phyloP scores from a whole-genome alignment of 1,284 basidiomycete genomes.

The Phellinidium pouzarii region DNA sequence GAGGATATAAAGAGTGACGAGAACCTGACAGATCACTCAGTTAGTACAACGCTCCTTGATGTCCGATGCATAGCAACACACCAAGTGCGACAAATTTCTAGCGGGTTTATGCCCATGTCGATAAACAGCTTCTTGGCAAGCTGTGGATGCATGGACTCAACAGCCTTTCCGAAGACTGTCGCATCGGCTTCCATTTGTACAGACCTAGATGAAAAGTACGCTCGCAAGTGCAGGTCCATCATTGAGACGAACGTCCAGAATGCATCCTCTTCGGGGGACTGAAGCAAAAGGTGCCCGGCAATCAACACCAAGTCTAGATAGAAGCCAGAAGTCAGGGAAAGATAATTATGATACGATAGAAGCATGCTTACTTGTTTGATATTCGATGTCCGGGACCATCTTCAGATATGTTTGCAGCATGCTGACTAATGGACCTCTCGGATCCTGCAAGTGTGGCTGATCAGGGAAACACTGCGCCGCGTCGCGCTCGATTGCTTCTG shows the following conservation, averaged over 20 bases:
- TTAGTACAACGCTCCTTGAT: neutral
- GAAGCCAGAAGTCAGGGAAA: slow-evolving; percentile 22
- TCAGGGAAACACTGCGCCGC: slow-evolving; percentile 44
- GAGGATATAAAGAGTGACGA: slow-evolving; percentile 67
- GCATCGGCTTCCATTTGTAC: slow-evolving; percentile 78
- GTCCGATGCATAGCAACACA: slow-evolving; percentile 30
- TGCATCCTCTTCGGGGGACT: slow-evolving; percentile 85
- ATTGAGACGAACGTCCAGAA: slow-evolving; percentile 89
- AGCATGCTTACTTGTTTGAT: slow-evolving; percentile 42
- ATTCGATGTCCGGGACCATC: slow-evolving; percentile 78
- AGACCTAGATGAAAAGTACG: slow-evolving; percentile 71
- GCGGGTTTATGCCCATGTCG: slow-evolving; percentile 52
- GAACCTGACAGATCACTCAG: slow-evolving; percentile 40
- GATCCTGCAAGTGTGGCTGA: slow-evolving; percentile 47
- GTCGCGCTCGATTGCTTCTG: slow-evolving; percentile 57
- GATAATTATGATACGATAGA: slow-evolving; percentile 1
- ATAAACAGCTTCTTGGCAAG: slow-evolving; percentile 64
- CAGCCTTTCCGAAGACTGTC: slow-evolving; percentile 65
- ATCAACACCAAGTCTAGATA: slow-evolving; percentile 65
- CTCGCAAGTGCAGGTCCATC: slow-evolving; percentile 74
- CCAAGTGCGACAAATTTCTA: slow-evolving; percentile 57
- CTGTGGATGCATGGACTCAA: slow-evolving; percentile 62
- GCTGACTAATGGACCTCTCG: slow-evolving; percentile 46
- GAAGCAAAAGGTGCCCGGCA: slow-evolving; percentile 71
- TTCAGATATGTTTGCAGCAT: slow-evolving; percentile 67